Percentiles rank a stretch among this genome's conserved stretches.
Evolutionary conservation across 2,329 filamentous ascomycete genomes (phyloP).

Genomic region (Phaeosphaeriaceae sp.): DNA sequence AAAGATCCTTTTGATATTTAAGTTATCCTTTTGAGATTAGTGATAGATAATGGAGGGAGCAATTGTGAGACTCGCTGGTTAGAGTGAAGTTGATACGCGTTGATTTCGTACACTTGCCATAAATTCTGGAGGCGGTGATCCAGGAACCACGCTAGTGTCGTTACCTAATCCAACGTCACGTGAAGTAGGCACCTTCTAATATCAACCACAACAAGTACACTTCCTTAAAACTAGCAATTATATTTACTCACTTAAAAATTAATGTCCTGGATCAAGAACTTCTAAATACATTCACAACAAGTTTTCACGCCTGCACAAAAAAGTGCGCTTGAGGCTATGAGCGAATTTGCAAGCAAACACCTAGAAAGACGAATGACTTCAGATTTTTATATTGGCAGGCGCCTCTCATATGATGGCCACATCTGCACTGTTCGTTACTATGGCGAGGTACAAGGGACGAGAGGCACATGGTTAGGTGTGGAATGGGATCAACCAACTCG

Average conservation of each 20-base stretch:
- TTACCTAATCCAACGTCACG: slow-evolving; percentile 17
- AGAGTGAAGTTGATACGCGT: slow-evolving; percentile 11
- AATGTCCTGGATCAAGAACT: no score
- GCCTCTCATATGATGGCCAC: slow-evolving; percentile 78
- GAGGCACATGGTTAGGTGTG: slow-evolving; percentile 86
- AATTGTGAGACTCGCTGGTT: background rate
- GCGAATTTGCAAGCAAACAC: background rate
- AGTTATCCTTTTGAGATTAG: background rate
- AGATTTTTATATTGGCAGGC: slow-evolving; percentile 66
- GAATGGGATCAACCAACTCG: slow-evolving; percentile 91
- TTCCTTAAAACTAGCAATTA: background rate
- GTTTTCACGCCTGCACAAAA: no score
- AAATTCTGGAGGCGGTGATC: slow-evolving; percentile 27
- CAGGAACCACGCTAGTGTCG: slow-evolving; percentile 23
- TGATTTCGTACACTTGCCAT: slow-evolving; percentile 16
- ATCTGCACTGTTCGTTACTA: slow-evolving; percentile 86
- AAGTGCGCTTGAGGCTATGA: background rate
- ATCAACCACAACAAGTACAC: background rate
- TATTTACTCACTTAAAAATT: no score
- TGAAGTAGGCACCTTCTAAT: background rate
- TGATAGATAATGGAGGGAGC: background rate
- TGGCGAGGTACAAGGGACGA: slow-evolving; percentile 76
- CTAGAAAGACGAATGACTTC: slow-evolving; percentile 31
- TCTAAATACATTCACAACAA: no score
- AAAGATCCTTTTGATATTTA: background rate